Conservation (phyloP, 352 stramenopile genomes). For the Globisporangium mamillatum region DNA sequence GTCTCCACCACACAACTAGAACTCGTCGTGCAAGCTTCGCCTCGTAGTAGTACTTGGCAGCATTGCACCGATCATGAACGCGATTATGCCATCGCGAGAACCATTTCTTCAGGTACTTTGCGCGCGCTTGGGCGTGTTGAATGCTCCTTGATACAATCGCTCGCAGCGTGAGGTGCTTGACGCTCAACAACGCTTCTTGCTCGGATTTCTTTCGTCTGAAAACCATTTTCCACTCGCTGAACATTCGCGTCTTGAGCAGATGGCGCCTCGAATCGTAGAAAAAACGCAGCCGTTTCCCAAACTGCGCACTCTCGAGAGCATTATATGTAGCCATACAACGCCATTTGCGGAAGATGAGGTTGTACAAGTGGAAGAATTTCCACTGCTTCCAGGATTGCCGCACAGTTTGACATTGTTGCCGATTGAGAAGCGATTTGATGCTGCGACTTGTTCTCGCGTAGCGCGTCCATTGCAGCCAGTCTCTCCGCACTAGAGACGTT, state of each 20-base stretch:
- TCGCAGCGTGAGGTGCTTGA: conserved; percentile 4
- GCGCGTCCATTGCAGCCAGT: conserved; percentile 33
- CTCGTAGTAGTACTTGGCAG: conserved; percentile 19
- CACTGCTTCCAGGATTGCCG: conserved; percentile 24
- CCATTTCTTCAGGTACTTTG: conserved; percentile 12
- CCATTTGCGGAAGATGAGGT: conserved; percentile 24
- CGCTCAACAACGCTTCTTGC: neutral
- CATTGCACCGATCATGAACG: neutral
- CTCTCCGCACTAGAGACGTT: conserved; percentile 24
- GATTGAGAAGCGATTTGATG: conserved; percentile 4
- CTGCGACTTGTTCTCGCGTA: conserved; percentile 4
- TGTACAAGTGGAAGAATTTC: conserved; percentile 26
- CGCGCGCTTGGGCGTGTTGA: neutral
- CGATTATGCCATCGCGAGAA: conserved; percentile 8
- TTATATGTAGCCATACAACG: conserved; percentile 4
- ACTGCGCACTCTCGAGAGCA: conserved; percentile 19
- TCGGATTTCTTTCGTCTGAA: neutral
- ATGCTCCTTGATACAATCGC: conserved; percentile 1
- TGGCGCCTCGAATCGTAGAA: conserved; percentile 19
- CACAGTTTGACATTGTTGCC: conserved; percentile 6
- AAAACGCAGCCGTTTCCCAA: conserved; percentile 32
- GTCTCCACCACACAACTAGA: conserved; percentile 38
- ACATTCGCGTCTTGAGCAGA: neutral
- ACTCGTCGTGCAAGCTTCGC: conserved; percentile 20
- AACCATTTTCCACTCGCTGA: conserved; percentile 10